A percentile compares a stretch with the other conserved stretches of the same genome.
Conservation (phyloP, 2,329 filamentous ascomycete species). For the Cladosporium sp. region DNA sequence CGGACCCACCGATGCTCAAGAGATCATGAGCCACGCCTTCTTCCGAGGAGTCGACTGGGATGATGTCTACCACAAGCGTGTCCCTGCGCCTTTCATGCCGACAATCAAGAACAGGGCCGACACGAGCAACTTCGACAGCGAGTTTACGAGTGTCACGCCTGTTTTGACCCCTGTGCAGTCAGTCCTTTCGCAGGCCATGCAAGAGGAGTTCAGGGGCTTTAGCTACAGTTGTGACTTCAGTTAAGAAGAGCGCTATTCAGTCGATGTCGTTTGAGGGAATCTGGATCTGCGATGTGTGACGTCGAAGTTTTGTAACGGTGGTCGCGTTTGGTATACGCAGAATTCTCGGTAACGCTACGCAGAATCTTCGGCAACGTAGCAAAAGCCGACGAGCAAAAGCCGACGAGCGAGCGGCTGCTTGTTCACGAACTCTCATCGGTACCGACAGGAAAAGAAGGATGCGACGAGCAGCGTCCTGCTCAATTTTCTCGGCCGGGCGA, state of each 20-base stretch:
- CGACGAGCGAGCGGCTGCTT: background rate
- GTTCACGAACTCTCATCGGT: background rate
- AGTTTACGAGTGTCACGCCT: slow-evolving; percentile 97
- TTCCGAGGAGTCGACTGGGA: slow-evolving; percentile 99
- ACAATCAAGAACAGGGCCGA: slow-evolving; percentile 89
- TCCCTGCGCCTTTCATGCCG: slow-evolving; percentile 85
- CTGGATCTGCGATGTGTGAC: background rate
- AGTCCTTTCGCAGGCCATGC: slow-evolving; percentile 98
- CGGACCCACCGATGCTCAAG: slow-evolving; percentile 93
- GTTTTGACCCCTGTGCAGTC: slow-evolving; percentile 94
- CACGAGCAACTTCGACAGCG: slow-evolving; percentile 99
- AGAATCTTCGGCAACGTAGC: too few relatives aligned
- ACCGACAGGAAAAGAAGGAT: background rate
- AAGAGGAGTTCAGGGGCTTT: slow-evolving; percentile 98
- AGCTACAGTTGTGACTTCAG: slow-evolving; percentile 94
- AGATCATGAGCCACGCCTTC: slow-evolving; percentile 98
- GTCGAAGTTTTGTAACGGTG: background rate
- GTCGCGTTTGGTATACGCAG: background rate
- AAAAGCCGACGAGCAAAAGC: background rate
- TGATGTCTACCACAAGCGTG: slow-evolving; percentile 93
- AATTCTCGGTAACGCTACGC: background rate
- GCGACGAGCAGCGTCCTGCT: background rate
- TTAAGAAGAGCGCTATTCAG: background rate
- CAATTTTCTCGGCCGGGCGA: background rate
- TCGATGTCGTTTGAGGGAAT: slow-evolving; percentile 40